These are phyloP conservation scores for Dictyophora rubrovolvata DNA, from an alignment of 768 basidiomycete genomes.

Conservation along the genomic window DNA sequence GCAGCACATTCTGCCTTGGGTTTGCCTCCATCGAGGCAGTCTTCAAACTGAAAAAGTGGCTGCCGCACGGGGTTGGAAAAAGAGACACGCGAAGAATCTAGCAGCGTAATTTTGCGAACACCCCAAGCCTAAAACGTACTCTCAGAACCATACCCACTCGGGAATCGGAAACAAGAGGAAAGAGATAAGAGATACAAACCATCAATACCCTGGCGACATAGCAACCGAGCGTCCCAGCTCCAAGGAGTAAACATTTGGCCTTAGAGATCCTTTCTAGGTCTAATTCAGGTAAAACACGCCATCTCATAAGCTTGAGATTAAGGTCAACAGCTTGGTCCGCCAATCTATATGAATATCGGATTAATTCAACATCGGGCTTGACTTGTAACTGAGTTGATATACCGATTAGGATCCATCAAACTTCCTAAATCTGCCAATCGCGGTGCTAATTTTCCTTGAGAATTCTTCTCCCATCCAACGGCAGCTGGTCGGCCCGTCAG, in stretches of 20 bases:
- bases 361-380: neutral
- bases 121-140: constrained; percentile 75
- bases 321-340: constrained; percentile 97
- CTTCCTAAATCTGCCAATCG: constrained; percentile 84
- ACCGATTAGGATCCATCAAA: constrained; percentile 92
- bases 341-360: constrained; percentile 37
- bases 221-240: constrained; percentile 94
- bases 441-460: constrained; percentile 76
- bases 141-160: neutral
- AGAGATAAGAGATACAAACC: constrained; percentile 35
- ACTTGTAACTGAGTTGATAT: constrained; percentile 8
- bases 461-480: constrained; percentile 95
- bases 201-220: constrained; percentile 89
- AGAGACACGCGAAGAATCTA: constrained; percentile 85
- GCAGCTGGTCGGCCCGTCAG: constrained; percentile 38
- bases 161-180: neutral
- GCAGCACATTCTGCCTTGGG: constrained; percentile 92
- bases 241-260: constrained; percentile 77
- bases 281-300: constrained; percentile 86
- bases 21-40: constrained; percentile 86
- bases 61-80: constrained; percentile 98
- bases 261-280: constrained; percentile 78
- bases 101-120: constrained; percentile 82
- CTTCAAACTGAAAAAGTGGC: constrained; percentile 91
- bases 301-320: constrained; percentile 95